Conservation (phyloP, 495 filamentous ascomycete species). For the Lophiotrema nucula region DNA sequence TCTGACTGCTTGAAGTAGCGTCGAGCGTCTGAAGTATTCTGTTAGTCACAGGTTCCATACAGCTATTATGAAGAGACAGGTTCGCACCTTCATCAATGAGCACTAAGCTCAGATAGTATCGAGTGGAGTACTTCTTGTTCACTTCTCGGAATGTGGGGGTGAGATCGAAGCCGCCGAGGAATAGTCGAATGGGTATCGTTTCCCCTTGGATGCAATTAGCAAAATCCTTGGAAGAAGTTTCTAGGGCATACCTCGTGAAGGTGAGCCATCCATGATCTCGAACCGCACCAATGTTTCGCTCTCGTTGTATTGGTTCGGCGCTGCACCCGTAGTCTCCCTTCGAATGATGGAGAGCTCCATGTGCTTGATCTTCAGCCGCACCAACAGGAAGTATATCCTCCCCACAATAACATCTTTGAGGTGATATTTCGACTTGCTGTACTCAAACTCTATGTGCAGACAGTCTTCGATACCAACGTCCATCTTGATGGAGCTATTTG, state of each 20-base stretch:
- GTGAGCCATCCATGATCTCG: slow-evolving; percentile 99
- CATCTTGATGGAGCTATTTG: slow-evolving; percentile 99
- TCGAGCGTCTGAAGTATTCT: slow-evolving; percentile 66
- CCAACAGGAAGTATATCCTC: slow-evolving; percentile 96
- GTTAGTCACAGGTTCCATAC: not conserved
- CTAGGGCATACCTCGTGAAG: slow-evolving; percentile 82
- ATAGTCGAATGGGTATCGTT: slow-evolving; percentile 96
- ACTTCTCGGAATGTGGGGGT: slow-evolving; percentile 99
- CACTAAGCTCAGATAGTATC: slow-evolving; percentile 96
- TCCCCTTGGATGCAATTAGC: slow-evolving; percentile 60
- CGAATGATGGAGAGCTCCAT: slow-evolving; percentile 99
- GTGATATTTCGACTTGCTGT: slow-evolving; percentile 98
- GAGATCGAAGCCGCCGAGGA: slow-evolving; percentile 96
- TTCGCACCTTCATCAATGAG: slow-evolving; percentile 88
- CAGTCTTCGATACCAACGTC: slow-evolving; percentile 99
- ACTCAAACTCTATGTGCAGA: slow-evolving; percentile 99
- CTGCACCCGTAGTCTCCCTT: slow-evolving; percentile 90
- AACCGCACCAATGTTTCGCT: slow-evolving; percentile 97
- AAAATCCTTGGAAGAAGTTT: not conserved
- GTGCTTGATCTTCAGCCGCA: slow-evolving; percentile 98
- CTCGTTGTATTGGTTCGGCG: slow-evolving; percentile 99
- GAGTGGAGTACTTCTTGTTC: slow-evolving; percentile 99
- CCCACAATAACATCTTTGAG: slow-evolving; percentile 99
- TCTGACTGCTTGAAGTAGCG: slow-evolving; percentile 99
- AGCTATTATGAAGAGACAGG: not conserved